Evolutionary conservation across 345 rosid species (phyloP).

Genomic region (Eucalyptus pauciflora): DNA sequence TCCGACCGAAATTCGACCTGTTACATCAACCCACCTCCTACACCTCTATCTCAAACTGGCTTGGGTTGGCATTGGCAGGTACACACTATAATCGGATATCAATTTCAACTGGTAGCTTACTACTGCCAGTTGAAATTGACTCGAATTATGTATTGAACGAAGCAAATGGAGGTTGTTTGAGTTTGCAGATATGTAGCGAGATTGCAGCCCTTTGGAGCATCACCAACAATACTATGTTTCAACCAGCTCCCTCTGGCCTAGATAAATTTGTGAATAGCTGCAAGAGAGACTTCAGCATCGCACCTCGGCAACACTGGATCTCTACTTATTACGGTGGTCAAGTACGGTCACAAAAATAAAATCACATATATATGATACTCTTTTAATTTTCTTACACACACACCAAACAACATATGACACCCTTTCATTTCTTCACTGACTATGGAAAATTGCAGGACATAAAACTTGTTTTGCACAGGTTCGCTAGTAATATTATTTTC

Average conservation of each 20-base stretch:
- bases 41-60: not conserved
- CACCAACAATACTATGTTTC: not conserved
- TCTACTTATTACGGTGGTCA: conserved; percentile 41
- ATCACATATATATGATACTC: not conserved
- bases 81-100: not conserved
- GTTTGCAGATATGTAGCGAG: not conserved
- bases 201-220: not conserved
- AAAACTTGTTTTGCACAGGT: not conserved
- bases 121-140: not conserved
- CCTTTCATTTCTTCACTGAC: not conserved
- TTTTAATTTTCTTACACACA: not conserved
- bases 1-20: not conserved
- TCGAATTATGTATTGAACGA: not conserved
- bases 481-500: not conserved
- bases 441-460: not conserved
- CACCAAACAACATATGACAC: not conserved
- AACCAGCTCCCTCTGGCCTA: not conserved
- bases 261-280: not conserved
- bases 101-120: not conserved
- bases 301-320: conserved; percentile 37
- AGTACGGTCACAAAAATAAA: not conserved
- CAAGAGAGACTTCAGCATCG: not conserved
- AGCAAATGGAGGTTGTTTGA: not conserved
- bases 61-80: not conserved
- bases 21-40: not conserved